Percentiles rank a stretch among this genome's conserved stretches.
Conservation (phyloP, 768 basidiomycete species). For the Pleurotus sapidus region DNA sequence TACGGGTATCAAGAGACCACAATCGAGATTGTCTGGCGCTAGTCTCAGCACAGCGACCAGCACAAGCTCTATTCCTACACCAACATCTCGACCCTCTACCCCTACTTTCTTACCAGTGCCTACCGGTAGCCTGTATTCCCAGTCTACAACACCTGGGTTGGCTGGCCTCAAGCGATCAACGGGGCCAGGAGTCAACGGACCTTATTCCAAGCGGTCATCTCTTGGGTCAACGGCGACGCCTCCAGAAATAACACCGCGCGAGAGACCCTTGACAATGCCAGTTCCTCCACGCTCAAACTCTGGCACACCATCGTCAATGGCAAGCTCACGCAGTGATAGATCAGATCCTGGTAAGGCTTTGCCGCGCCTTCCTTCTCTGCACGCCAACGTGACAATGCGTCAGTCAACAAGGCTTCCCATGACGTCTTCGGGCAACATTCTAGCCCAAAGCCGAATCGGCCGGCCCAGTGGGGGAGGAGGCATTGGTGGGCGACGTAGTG, state of each 20-base stretch:
- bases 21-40: slow-evolving; percentile 70
- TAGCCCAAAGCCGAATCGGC: slow-evolving; percentile 50
- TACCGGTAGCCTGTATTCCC: slow-evolving; percentile 45
- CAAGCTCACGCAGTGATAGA: slow-evolving; percentile 20
- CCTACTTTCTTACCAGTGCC: slow-evolving; percentile 79
- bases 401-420: slow-evolving; percentile 37
- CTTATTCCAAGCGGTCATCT: slow-evolving; percentile 55
- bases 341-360: slow-evolving; percentile 33
- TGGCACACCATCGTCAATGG: slow-evolving; percentile 25
- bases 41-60: slow-evolving; percentile 47
- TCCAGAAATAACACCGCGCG: slow-evolving; percentile 20
- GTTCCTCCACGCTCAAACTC: slow-evolving; percentile 25
- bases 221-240: slow-evolving; percentile 44
- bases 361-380: slow-evolving; percentile 38
- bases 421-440: slow-evolving; percentile 23
- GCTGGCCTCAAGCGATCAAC: slow-evolving; percentile 59
- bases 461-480: slow-evolving; percentile 37
- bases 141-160: slow-evolving; percentile 32
- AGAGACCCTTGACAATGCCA: slow-evolving; percentile 32
- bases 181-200: slow-evolving; percentile 42
- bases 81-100: slow-evolving; percentile 68
- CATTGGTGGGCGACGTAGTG: slow-evolving; percentile 23
- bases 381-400: slow-evolving; percentile 48
- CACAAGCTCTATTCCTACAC: slow-evolving; percentile 60
- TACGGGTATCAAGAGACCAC: slow-evolving; percentile 57